Conservation (phyloP, 2,329 filamentous ascomycete species). For the Fusarium anguioides region DNA sequence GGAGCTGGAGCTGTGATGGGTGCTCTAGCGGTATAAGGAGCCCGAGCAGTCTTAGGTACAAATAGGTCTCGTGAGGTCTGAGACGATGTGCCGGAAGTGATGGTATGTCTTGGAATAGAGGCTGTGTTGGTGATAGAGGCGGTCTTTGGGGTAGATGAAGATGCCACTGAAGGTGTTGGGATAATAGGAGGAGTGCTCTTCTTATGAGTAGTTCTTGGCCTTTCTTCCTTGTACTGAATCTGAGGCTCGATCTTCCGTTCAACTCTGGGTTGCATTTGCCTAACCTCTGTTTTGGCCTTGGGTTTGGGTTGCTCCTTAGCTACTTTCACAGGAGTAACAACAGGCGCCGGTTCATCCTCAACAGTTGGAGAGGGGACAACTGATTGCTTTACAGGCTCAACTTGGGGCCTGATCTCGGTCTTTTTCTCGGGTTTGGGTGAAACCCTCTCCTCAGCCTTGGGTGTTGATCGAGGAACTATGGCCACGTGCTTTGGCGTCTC, state of each 20-base stretch:
- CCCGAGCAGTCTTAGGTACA: slow-evolving; percentile 8
- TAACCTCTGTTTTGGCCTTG: background rate
- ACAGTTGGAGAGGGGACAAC: background rate
- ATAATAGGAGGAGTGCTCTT: background rate
- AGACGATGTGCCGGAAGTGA: background rate
- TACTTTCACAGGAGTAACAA: background rate
- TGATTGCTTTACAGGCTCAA: background rate
- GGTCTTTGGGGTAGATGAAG: background rate
- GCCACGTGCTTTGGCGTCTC: background rate
- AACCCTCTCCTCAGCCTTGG: background rate
- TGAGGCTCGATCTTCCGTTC: background rate
- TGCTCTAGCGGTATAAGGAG: slow-evolving; percentile 16
- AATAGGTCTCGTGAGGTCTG: background rate
- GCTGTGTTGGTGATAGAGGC: background rate
- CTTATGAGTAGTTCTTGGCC: background rate
- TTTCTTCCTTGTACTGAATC: background rate
- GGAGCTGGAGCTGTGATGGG: slow-evolving; percentile 23
- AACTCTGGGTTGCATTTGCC: background rate
- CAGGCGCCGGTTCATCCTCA: slow-evolving; percentile 2
- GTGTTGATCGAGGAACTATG: background rate
- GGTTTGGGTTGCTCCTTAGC: background rate
- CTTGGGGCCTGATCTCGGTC: background rate
- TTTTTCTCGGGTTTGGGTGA: background rate
- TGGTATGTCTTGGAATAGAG: background rate
- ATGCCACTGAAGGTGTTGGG: background rate